Base-by-base conservation (phyloP, 345 rosid species). In the Arabis alpina region DNA sequence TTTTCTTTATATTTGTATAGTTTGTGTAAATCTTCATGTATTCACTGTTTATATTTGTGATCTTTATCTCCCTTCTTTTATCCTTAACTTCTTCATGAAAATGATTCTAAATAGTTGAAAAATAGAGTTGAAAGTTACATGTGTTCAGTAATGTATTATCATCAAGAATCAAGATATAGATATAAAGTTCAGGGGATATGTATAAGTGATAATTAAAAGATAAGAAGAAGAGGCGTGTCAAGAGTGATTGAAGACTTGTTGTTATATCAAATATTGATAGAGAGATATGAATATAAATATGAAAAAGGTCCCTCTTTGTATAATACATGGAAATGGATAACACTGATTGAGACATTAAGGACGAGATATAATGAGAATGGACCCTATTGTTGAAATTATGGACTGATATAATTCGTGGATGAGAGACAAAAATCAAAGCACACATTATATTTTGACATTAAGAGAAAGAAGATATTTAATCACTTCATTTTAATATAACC, bases 321-420 rank as follows among this genome's bases (percentile, higher is more conserved):
- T 45, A 54, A 54, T 45, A 10, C 42, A 55, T 64, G 8, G 64
- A 56, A 52, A 42, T 53, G 65, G 63, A 72, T 59, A 45, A 70
- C 61, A 70, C 41, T 51, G 72, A 73, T 24, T 65, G 71, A 74
- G 77, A 74, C 67, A 73, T 36, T 34, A 53, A 50, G 61, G 72
- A 65, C 24, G 48, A 57, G 44, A 73, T 30, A 39, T 62, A 36
- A 72, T 72, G 70, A 55, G 54, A 58, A 73, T 65, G 71, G 77
- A 73, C 66, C 71, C 66, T 73, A n/a, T 30, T 73, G 54, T 58
- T 65, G 72, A 73, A 57, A 19, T 19, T 73, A 50, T 66, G 47
- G 54, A 58, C 60, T 23, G 5, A 41, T 23, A 40, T 73, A 57
- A 65, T 54, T 73, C 39, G 71, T 56, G 77, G 68, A 52, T 49